Conservation (phyloP, 129 eudicot species). For the Centaurea solstitialis region DNA sequence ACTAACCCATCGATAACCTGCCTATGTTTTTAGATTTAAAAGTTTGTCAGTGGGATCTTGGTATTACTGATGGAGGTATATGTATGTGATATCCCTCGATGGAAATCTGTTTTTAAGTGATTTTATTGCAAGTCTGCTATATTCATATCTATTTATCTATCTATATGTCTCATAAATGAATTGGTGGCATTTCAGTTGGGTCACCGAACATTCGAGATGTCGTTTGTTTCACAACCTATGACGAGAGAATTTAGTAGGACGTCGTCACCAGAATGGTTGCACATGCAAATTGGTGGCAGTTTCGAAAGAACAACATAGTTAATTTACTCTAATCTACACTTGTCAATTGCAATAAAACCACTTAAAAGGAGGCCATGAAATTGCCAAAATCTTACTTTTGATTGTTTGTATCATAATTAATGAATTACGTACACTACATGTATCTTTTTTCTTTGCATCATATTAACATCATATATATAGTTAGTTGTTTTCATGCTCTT, state of each 20-base stretch:
- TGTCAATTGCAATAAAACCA: too few species aligned
- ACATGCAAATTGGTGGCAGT: constrained; percentile 92
- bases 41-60: neutral
- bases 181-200: constrained; percentile 55
- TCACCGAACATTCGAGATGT: constrained; percentile 72
- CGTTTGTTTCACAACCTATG: constrained; percentile 72
- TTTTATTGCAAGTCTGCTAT: neutral
- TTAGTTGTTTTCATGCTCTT: too few species aligned
- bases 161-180: neutral
- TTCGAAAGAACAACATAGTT: constrained; percentile 62
- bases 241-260: constrained; percentile 69
- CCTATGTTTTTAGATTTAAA: neutral
- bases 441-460: too few species aligned
- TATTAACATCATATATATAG: too few species aligned
- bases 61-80: neutral
- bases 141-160: neutral
- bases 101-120: neutral
- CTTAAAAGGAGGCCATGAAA: too few species aligned
- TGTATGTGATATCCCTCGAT: too few species aligned
- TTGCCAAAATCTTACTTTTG: too few species aligned
- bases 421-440: too few species aligned
- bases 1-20: neutral
- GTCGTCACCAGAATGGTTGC: constrained; percentile 95
- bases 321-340: neutral
- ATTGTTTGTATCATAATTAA: too few species aligned